These are phyloP conservation scores for Podospora bellae-mahoneyi DNA, from an alignment of 495 filamentous ascomycete genomes.

Conservation along the genomic window DNA sequence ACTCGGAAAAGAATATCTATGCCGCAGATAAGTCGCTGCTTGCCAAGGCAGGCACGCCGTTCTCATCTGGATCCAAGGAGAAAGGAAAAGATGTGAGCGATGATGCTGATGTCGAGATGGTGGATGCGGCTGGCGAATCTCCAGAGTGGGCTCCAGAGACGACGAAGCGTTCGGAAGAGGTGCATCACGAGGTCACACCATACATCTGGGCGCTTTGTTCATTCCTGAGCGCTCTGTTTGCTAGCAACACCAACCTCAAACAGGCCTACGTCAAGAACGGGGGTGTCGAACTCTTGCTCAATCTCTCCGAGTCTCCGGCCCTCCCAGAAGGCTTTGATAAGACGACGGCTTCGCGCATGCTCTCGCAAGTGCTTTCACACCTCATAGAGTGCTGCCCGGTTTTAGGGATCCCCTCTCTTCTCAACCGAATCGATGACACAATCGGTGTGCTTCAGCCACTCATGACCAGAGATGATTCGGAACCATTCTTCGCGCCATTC, in stretches of 20 bases:
- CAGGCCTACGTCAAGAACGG: slow-evolving; percentile 70
- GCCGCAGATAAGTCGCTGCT: slow-evolving; percentile 46
- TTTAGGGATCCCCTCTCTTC: slow-evolving; percentile 72
- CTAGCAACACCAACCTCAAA: slow-evolving; percentile 66
- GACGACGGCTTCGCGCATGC: slow-evolving; percentile 58
- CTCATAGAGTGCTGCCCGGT: slow-evolving; percentile 81
- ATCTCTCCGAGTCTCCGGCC: slow-evolving; percentile 74
- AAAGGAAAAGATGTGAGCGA: slow-evolving; percentile 40
- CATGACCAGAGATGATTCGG: slow-evolving; percentile 37
- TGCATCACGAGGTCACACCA: slow-evolving; percentile 44
- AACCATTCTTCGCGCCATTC: slow-evolving; percentile 61
- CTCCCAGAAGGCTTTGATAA: slow-evolving; percentile 72
- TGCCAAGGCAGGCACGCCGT: slow-evolving; percentile 13
- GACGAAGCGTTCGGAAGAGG: background rate
- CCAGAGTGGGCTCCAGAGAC: background rate
- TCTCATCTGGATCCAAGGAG: slow-evolving; percentile 28
- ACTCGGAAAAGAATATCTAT: slow-evolving; percentile 47
- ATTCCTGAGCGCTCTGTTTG: slow-evolving; percentile 75
- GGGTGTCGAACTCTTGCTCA: slow-evolving; percentile 79
- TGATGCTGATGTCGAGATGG: slow-evolving; percentile 57
- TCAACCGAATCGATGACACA: slow-evolving; percentile 66
- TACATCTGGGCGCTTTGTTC: slow-evolving; percentile 71
- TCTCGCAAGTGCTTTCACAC: slow-evolving; percentile 70
- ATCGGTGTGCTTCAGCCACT: slow-evolving; percentile 66
- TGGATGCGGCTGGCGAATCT: slow-evolving; percentile 38